Base-by-base conservation (phyloP, 441 rosid genomes). In the Populus hybrid region DNA sequence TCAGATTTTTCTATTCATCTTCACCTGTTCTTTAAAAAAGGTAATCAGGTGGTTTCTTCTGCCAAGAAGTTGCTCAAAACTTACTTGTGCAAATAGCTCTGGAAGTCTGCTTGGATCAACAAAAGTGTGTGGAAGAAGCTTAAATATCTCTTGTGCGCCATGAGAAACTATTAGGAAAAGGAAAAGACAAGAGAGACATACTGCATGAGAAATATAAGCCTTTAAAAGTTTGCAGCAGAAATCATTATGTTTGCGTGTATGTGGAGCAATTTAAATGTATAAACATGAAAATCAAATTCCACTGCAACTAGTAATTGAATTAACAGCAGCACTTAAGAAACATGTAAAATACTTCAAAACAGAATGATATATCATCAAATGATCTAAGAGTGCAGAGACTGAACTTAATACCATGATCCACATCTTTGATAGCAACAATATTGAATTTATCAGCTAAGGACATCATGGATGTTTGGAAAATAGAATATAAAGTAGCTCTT, bases 111-210 rank as follows among this genome's bases (percentile, higher is more conserved):
- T 90, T 34, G 95, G 91, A 77, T 90, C 93, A 66, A 93, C 91
- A 84, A 91, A 92, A 74, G 90, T 87, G 80, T 90, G 98, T 79
- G 98, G 97, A 87, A 93, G 98, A 83, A 94, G 94, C 84, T 89
- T 92, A 85, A 93, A 95, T 76, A 95, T 92, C 86, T 93, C 97
- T 78, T 91, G 99, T 5, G 98, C 97, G 19, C 97, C 99, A 10
- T 82, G 85, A 76, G 98, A 92, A 83, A 89, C 99, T 95, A 80
- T 67, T 42, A 35, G 65, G 57, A 30, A 70, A 77, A 38, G 46
- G 46, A 16, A 9, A 28, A 76, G 59, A 50, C 69, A 9, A 73
- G 23, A 73, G 69, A 16, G 3, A 59, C 67, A 5, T 38, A 9
- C 46, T 63, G 23, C 16, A 46, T 74, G 30, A 74, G 67, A 74